phyloP scores from a whole-genome alignment of 1,284 basidiomycete species.

The Mycena citricolor region DNA sequence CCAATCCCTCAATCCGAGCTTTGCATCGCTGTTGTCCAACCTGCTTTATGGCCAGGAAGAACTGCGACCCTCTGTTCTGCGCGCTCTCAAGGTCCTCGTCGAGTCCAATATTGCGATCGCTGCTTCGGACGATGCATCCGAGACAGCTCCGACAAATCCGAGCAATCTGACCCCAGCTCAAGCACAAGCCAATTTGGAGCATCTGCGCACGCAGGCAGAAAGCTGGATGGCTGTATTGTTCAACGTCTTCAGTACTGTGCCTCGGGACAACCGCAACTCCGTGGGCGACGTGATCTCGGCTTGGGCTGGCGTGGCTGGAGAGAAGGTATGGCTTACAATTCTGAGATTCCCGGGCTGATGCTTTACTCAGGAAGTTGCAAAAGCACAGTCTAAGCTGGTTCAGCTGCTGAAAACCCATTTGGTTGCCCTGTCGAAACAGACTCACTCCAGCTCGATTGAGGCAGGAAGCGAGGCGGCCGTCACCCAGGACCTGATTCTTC shows the following conservation, averaged over 20 bases:
- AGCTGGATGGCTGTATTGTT: conserved; percentile 95
- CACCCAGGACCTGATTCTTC: conserved; percentile 87
- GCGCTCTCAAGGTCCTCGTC: conserved; percentile 79
- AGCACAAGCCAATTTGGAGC: conserved; percentile 69
- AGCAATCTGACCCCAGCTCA: conserved; percentile 44
- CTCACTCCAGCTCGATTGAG: conserved; percentile 38
- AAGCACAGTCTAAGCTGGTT: conserved; percentile 81
- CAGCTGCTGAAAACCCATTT: conserved; percentile 78
- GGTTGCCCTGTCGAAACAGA: conserved; percentile 36
- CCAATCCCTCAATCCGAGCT: conserved; percentile 70
- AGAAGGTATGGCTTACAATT: conserved; percentile 47
- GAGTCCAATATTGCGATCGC: conserved; percentile 63
- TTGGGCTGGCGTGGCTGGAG: conserved; percentile 84
- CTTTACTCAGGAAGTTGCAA: conserved; percentile 72
- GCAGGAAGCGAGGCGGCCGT: conserved; percentile 65
- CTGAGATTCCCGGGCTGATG: conserved; percentile 7
- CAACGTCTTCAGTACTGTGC: conserved; percentile 92
- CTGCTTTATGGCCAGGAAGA: conserved; percentile 87
- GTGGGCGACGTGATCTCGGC: conserved; percentile 87
- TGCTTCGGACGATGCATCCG: conserved; percentile 38
- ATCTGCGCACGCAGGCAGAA: conserved; percentile 79
- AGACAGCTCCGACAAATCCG: conserved; percentile 27
- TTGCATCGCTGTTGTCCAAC: conserved; percentile 88
- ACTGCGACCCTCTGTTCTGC: conserved; percentile 81
- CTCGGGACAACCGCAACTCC: conserved; percentile 73